Conservation (phyloP, 371 early-diverging fungal genomes). For the Entomophthora muscae region DNA sequence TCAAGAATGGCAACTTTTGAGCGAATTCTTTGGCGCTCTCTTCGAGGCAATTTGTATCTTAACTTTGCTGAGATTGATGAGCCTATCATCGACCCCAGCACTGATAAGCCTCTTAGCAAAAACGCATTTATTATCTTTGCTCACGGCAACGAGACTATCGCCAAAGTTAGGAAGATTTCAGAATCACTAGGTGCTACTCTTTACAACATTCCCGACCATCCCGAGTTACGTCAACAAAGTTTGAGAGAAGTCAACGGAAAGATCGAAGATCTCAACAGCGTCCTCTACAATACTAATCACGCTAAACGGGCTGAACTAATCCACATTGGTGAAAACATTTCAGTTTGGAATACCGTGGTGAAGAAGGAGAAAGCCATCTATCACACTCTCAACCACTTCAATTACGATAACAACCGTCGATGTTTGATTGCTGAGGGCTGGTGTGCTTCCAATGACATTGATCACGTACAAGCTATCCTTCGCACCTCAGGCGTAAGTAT, state of each 20-base stretch:
- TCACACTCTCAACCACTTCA: slow-evolving; percentile 87
- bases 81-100: slow-evolving; percentile 63
- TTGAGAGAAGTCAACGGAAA: slow-evolving; percentile 38
- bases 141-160: slow-evolving; percentile 76
- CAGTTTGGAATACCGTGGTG: slow-evolving; percentile 74
- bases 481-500: slow-evolving; percentile 52
- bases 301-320: slow-evolving; percentile 67
- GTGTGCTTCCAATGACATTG: slow-evolving; percentile 74
- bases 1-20: slow-evolving; percentile 73
- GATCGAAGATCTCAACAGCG: slow-evolving; percentile 23
- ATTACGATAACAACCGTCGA: slow-evolving; percentile 79
- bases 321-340: slow-evolving; percentile 62
- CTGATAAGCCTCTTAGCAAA: slow-evolving; percentile 74
- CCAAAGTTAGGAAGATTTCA: slow-evolving; percentile 82
- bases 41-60: slow-evolving; percentile 95
- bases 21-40: slow-evolving; percentile 88
- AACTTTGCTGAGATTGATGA: slow-evolving; percentile 90
- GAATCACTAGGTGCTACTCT: slow-evolving; percentile 90
- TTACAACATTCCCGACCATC: slow-evolving; percentile 66
- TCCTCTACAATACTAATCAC: slow-evolving; percentile 67
- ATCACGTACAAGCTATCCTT: slow-evolving; percentile 59
- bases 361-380: slow-evolving; percentile 96
- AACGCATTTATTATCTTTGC: slow-evolving; percentile 94
- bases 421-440: slow-evolving; percentile 96
- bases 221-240: slow-evolving; percentile 70